These are phyloP conservation scores for Plantago ovata DNA, from an alignment of 257 asterid genomes.

Conservation along the genomic window DNA sequence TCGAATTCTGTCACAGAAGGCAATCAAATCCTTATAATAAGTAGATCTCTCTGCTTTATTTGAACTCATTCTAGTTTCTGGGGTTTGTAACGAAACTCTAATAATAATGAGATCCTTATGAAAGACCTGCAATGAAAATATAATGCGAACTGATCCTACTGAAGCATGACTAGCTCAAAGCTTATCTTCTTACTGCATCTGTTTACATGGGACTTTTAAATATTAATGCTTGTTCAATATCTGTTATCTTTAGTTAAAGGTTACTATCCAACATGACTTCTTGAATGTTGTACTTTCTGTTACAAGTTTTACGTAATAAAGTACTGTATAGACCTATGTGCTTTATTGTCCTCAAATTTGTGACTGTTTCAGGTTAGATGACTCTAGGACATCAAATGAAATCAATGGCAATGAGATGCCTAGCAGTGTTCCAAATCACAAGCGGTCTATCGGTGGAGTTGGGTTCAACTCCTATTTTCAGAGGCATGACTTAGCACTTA, in stretches of 20 bases:
- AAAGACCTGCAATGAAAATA: too few relatives aligned
- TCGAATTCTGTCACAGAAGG: neutral
- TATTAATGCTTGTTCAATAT: neutral
- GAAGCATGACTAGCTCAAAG: too few relatives aligned
- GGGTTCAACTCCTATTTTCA: slow-evolving; percentile 79
- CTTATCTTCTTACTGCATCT: too few relatives aligned
- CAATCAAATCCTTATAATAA: too few relatives aligned
- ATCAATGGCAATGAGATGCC: slow-evolving; percentile 35
- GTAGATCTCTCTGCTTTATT: too few relatives aligned
- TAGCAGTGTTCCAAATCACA: slow-evolving; percentile 33
- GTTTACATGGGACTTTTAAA: too few relatives aligned
- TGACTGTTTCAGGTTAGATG: slow-evolving; percentile 46
- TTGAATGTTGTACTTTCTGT: neutral
- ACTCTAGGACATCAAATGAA: slow-evolving; percentile 35
- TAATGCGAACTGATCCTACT: too few relatives aligned
- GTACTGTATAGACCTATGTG: slow-evolving; percentile 5
- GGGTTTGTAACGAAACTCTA: too few relatives aligned
- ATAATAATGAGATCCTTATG: too few relatives aligned
- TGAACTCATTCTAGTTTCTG: too few relatives aligned
- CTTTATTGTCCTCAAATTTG: slow-evolving; percentile 11
- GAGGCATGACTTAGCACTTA: slow-evolving; percentile 76
- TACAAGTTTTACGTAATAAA: neutral
- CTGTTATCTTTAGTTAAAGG: slow-evolving; percentile 4
- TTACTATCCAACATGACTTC: neutral
- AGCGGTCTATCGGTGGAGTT: slow-evolving; percentile 45